These are phyloP conservation scores for Gossypium mustelinum DNA, from an alignment of 345 rosid genomes.

Conservation along the genomic window DNA sequence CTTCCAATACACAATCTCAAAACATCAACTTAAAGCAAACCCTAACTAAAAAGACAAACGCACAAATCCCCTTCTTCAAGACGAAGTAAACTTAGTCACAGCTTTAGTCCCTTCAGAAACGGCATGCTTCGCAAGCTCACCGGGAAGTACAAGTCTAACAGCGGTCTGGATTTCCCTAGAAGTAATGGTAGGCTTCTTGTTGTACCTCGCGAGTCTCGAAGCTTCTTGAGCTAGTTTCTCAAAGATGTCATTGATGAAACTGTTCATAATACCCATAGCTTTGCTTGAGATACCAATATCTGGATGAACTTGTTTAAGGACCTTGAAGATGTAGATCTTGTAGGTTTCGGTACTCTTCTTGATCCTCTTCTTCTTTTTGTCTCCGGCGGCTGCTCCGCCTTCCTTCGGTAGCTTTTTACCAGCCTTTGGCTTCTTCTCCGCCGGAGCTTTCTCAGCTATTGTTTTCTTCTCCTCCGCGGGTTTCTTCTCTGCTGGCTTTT, in stretches of 20 bases:
- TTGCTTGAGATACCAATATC: conserved; percentile 23
- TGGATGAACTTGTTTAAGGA: conserved; percentile 17
- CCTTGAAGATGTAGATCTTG: conserved; percentile 24
- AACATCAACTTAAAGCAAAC: background rate
- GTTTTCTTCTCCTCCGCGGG: conserved; percentile 17
- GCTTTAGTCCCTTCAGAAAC: conserved; percentile 22
- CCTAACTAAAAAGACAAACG: background rate
- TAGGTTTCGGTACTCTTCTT: conserved; percentile 19
- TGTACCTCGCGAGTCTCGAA: conserved; percentile 21
- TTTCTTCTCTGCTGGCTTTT: conserved; percentile 20
- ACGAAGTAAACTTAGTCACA: conserved; percentile 16
- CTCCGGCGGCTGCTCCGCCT: conserved; percentile 16
- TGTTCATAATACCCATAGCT: conserved; percentile 21
- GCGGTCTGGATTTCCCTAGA: conserved; percentile 20
- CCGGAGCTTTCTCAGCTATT: conserved; percentile 13
- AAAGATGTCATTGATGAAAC: conserved; percentile 19
- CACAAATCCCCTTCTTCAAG: background rate
- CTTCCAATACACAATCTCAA: background rate
- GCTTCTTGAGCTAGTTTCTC: conserved; percentile 20
- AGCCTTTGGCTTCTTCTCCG: conserved; percentile 22
- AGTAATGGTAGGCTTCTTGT: conserved; percentile 19
- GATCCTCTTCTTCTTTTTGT: conserved; percentile 14
- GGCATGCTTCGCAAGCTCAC: conserved; percentile 21
- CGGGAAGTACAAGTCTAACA: conserved; percentile 19
- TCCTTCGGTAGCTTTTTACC: conserved; percentile 21